Conservation (phyloP, 257 asterid species). For the Parsonsia alboflavescens region DNA sequence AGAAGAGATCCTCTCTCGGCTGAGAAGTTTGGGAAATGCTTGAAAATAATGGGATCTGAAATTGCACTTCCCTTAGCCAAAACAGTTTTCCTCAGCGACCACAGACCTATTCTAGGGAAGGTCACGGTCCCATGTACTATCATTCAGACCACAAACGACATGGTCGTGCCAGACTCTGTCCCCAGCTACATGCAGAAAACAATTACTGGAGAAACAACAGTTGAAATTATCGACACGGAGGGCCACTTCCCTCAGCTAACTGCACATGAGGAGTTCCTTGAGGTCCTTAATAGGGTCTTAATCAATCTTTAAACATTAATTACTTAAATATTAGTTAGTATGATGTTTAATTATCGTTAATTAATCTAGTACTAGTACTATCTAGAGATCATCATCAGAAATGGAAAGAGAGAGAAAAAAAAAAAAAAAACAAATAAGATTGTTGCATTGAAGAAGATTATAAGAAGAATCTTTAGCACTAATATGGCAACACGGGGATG, state of each 20-base stretch:
- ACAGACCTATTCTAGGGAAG: constrained; percentile 44
- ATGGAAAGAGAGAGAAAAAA: not conserved
- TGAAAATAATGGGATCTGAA: constrained; percentile 53
- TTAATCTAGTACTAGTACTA: not conserved
- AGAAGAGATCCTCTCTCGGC: constrained; percentile 43
- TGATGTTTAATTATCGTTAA: too few relatives aligned
- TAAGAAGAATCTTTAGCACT: not conserved
- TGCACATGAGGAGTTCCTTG: constrained; percentile 42
- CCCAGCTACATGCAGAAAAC: constrained; percentile 41
- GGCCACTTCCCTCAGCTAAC: constrained; percentile 91
- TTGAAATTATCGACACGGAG: constrained; percentile 43
- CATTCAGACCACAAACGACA: constrained; percentile 47
- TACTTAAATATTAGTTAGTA: too few relatives aligned
- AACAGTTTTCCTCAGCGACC: constrained; percentile 53
- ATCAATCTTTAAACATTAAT: not conserved
- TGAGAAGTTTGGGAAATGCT: constrained; percentile 31
- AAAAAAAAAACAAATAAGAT: not conserved
- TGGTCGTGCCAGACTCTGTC: constrained; percentile 62
- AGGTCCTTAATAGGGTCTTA: constrained; percentile 40
- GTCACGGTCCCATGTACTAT: constrained; percentile 54
- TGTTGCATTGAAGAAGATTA: not conserved
- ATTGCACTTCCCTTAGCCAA: constrained; percentile 56
- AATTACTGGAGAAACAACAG: constrained; percentile 38
- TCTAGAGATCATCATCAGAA: not conserved
- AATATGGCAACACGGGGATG: not conserved